Conservation (phyloP, 495 filamentous ascomycete species). For the Xylaria palmicola region DNA sequence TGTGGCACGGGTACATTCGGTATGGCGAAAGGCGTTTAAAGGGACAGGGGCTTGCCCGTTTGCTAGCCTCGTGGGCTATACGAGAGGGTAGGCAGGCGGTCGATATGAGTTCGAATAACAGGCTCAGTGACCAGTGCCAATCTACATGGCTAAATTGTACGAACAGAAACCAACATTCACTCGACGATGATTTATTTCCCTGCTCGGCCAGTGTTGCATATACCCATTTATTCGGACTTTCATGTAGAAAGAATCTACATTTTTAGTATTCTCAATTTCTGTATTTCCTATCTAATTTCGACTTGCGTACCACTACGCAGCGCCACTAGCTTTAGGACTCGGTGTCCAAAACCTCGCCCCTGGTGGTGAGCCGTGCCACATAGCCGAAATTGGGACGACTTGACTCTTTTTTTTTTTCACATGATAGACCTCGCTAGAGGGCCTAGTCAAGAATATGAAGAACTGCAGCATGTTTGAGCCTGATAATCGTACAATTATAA, state of each 20-base stretch:
- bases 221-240: constrained; percentile 13
- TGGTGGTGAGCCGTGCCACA: too few relatives aligned
- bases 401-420: too few relatives aligned
- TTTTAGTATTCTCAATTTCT: constrained; percentile 3
- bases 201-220: constrained; percentile 12
- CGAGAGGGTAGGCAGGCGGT: background rate
- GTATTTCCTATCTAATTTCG: background rate
- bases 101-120: background rate
- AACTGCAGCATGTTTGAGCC: too few relatives aligned
- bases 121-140: constrained; percentile 1
- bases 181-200: constrained; percentile 5
- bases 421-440: background rate
- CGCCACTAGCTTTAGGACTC: background rate
- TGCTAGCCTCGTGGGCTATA: background rate
- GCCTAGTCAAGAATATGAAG: background rate
- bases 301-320: background rate
- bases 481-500: background rate
- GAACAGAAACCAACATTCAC: background rate
- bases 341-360: background rate
- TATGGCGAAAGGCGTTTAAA: constrained; percentile 17
- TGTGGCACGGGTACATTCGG: constrained; percentile 5
- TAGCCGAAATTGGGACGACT: too few relatives aligned
- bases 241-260: constrained; percentile 11
- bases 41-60: constrained; percentile 1
- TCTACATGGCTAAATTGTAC: constrained; percentile 16